phyloP scores from a whole-genome alignment of 1,139 yeast species.

The Saccharomyces hybrid region DNA sequence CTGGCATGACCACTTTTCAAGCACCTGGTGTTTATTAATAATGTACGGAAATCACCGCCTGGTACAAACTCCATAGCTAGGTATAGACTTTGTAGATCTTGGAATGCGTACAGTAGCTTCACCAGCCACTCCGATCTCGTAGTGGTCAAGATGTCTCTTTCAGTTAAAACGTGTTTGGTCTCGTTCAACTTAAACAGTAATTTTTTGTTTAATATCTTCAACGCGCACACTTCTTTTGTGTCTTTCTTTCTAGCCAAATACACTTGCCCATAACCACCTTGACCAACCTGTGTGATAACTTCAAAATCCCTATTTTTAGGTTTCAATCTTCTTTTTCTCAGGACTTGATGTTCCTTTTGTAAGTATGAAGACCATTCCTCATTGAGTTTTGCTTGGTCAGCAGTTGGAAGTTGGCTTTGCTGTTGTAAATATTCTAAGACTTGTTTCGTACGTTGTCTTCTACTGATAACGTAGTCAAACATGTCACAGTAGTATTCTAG shows the following conservation, averaged over 20 bases:
- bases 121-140: slow-evolving; percentile 96
- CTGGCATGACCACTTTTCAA: slow-evolving; percentile 93
- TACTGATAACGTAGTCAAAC: slow-evolving; percentile 83
- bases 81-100: slow-evolving; percentile 82
- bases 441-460: slow-evolving; percentile 69
- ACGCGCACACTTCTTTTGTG: slow-evolving; percentile 91
- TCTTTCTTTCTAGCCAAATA: slow-evolving; percentile 91
- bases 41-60: slow-evolving; percentile 96
- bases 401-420: slow-evolving; percentile 36
- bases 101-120: slow-evolving; percentile 88
- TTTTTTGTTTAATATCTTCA: slow-evolving; percentile 85
- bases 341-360: slow-evolving; percentile 75
- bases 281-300: slow-evolving; percentile 96
- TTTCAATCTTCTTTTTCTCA: slow-evolving; percentile 83
- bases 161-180: slow-evolving; percentile 91
- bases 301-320: slow-evolving; percentile 94
- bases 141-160: slow-evolving; percentile 90
- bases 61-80: slow-evolving; percentile 99
- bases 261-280: slow-evolving; percentile 98
- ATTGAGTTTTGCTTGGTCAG: slow-evolving; percentile 38
- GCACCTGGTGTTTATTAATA: slow-evolving; percentile 87
- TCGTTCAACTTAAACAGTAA: slow-evolving; percentile 84
- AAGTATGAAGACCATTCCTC: slow-evolving; percentile 72
- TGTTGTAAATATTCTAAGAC: slow-evolving; percentile 50
- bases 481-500: slow-evolving; percentile 93